Evolutionary conservation across 768 basidiomycete species (phyloP), one percentile per base, ranked within the genome.

Genomic region (Naganishia randhawae): DNA sequence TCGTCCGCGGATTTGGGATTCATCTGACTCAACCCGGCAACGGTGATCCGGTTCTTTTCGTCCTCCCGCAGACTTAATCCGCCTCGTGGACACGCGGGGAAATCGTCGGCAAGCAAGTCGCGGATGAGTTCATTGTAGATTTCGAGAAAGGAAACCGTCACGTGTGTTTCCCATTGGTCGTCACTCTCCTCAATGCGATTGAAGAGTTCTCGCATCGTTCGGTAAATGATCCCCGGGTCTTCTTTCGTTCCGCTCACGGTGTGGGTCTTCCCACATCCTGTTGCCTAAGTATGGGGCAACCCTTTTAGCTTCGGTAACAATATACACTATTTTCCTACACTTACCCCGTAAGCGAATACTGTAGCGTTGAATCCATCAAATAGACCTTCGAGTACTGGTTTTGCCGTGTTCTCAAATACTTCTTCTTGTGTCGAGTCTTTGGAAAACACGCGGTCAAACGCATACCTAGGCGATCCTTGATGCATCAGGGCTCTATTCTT

Each of bases 181-280:
- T 83, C 86, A 63, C 89, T 86, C 74, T 94, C 91, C 57, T 92
- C 88, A 72, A 99, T 96, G 57, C 88, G 86, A 74, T 89, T 88
- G 80, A 98, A 99, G 71, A 99, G 86, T 80, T 97, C 95, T 50
- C 91, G 87, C 94, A 97, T 98, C 22, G 93, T 92, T 68, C 92
- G 85, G 81, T 98, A 93, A 78, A 98, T 96, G 74, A 96, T 87
- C 33, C 96, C 96, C 19, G 91, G 92, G 78, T 95, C 89, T 25
- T 79, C 77, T 51, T 89, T 88, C 41, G 90, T 89, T 67, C 95
- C 95, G 74, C 92, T 96, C 79, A 99, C 97, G 22, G 96, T 99
- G 80, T 98, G 94, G 5, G 96, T 99, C 81, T 99, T 99, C 71
- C 96, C 96, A 78, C 96, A 98, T n/a, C 96, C 96, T n/a, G 96